Evolutionary conservation across 768 basidiomycete species (phyloP).

Genomic region (Psilocybe sp.): DNA sequence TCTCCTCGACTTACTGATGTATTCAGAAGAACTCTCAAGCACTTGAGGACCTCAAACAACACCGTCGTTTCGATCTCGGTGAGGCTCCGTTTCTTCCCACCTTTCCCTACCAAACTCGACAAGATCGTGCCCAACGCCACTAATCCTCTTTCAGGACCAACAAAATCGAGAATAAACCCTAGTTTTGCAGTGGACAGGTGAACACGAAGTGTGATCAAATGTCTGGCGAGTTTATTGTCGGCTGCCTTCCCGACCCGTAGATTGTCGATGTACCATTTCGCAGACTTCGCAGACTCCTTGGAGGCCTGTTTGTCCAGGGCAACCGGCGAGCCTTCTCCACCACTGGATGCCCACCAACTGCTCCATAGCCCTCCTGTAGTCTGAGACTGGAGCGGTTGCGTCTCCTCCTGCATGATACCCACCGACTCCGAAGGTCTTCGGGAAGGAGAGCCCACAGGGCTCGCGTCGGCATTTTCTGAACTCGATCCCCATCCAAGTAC

Average conservation of each 20-base stretch:
- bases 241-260: conserved; percentile 52
- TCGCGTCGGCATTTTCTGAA: conserved; percentile 33
- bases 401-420: conserved; percentile 21
- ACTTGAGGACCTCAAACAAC: conserved; percentile 73
- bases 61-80: conserved; percentile 67
- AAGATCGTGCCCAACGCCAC: conserved; percentile 58
- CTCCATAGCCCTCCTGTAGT: conserved; percentile 74
- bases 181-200: conserved; percentile 82
- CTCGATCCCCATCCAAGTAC: conserved; percentile 58
- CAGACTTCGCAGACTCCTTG: conserved; percentile 42
- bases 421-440: conserved; percentile 27
- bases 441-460: conserved; percentile 28
- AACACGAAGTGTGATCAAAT: conserved; percentile 79
- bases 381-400: conserved; percentile 54
- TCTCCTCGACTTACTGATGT: conserved; percentile 80
- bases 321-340: conserved; percentile 40
- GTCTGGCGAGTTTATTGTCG: conserved; percentile 66
- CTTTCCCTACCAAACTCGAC: conserved; percentile 60
- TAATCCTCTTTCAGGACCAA: conserved; percentile 63
- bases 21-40: conserved; percentile 79
- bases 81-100: conserved; percentile 56
- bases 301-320: conserved; percentile 21
- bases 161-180: conserved; percentile 76
- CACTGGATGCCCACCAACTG: conserved; percentile 73
- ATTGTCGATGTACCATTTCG: conserved; percentile 62